Base-by-base conservation (phyloP, 805 yeast species). In the Saccharomyces cerevisiae region DNA sequence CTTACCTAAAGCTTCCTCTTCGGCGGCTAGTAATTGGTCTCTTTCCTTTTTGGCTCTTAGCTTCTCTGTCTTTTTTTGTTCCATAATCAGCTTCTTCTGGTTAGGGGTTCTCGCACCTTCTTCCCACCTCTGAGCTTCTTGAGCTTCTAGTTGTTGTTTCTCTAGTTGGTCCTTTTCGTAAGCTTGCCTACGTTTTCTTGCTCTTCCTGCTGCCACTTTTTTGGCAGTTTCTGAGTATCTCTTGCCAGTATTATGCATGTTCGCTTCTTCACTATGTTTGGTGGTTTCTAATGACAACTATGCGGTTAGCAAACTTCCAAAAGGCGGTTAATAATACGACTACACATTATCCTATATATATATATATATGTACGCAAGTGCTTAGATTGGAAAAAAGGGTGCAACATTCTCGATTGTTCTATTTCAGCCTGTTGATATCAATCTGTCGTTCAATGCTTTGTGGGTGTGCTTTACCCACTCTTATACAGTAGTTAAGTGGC, bases 191-290 rank as follows among this genome's bases (percentile, higher is more conserved):
- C 59, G 54, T 53, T 65, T 62, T 59, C 69, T 63, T 26, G 65
- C 67, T 53, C 58, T 55, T 11, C 69, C 69, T 31, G 63, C 67
- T 26, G 64, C 64, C 31, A 63, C 63, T 53, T 65, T 65, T 8
- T 62, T 59, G 11, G 67, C 67, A 41, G 68, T 58, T 57, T 65
- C 69, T 6, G 62, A 57, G 51, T 63, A 65, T 56, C 69, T 60
- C 51, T 65, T 65, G 51, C 69, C 69, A 60, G 63, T 61, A 10
- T 55, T 50, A 36, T 53, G 54, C 49, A 43, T 53, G 48, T 36
- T 32, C 13, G 3, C 32, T 29, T 13, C 26, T 47, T 9, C 9
- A 8, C 22, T 36, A 36, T 10, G 2, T 8, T 8, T 36, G 22
- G 22, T 36, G 17, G 21, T 21, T 17, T 36, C 11, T 36, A 17